Evolutionary conservation across 305 asterid species (phyloP).

Genomic region (Stenogyne calaminthoides): DNA sequence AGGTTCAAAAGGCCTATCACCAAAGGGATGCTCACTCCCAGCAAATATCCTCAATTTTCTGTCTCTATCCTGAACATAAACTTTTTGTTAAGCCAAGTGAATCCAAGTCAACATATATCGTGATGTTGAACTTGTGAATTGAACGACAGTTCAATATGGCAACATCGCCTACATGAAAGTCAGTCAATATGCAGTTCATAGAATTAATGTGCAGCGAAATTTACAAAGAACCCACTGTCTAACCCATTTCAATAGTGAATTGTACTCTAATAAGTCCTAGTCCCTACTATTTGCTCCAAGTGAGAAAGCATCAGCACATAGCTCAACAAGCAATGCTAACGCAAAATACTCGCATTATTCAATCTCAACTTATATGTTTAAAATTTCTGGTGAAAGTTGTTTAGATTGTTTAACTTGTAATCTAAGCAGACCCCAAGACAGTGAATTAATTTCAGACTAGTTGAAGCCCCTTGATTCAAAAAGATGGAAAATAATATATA

Average conservation of each 20-base stretch:
- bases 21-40: slow-evolving; percentile 82
- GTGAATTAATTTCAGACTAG: neutral
- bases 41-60: slow-evolving; percentile 88
- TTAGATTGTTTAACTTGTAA: too few species aligned
- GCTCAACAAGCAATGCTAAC: neutral
- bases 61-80: slow-evolving; percentile 58
- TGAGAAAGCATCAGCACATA: neutral
- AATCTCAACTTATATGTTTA: neutral
- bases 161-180: too few species aligned
- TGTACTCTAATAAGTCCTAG: too few species aligned
- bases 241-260: too few species aligned
- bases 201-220: too few species aligned
- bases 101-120: too few species aligned
- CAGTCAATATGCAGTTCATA: too few species aligned
- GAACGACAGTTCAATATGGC: too few species aligned
- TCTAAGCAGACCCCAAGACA: neutral
- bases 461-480: slow-evolving; percentile 4
- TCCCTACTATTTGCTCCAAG: neutral
- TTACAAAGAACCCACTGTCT: too few species aligned
- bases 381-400: too few species aligned
- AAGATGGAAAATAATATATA: neutral
- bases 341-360: neutral
- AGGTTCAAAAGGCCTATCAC: slow-evolving; percentile 71
- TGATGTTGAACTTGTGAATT: too few species aligned
- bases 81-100: slow-evolving; percentile 3